Conservation (phyloP, 345 rosid species). For the Ceriops decandra region DNA sequence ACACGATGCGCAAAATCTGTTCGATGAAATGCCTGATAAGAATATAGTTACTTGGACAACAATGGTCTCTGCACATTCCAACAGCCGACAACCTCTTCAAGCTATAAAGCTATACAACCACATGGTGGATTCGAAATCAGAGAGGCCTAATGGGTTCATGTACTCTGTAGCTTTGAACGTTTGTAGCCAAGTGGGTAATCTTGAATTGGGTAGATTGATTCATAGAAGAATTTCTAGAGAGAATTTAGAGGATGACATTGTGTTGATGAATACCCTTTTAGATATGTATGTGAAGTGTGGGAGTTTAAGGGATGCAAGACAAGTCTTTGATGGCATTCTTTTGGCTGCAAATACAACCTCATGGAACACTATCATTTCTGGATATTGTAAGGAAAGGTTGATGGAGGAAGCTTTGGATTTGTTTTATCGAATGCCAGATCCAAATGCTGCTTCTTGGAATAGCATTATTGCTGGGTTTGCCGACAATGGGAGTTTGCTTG, state of each 20-base stretch:
- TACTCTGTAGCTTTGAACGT: slow-evolving; percentile 65
- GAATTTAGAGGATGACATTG: slow-evolving; percentile 41
- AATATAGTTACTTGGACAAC: slow-evolving; percentile 68
- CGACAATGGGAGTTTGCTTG: slow-evolving; percentile 41
- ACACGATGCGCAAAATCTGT: slow-evolving; percentile 42
- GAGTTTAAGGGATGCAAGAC: slow-evolving; percentile 48
- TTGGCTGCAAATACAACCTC: slow-evolving; percentile 40
- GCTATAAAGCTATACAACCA: slow-evolving; percentile 39
- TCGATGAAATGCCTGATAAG: slow-evolving; percentile 56
- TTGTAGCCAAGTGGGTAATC: slow-evolving; percentile 53
- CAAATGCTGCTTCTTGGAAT: slow-evolving; percentile 63
- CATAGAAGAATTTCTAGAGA: slow-evolving; percentile 39
- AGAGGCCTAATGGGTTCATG: slow-evolving; percentile 51
- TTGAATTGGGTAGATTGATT: slow-evolving; percentile 47
- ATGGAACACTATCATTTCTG: slow-evolving; percentile 71
- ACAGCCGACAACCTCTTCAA: slow-evolving; percentile 36
- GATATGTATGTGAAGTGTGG: slow-evolving; percentile 75
- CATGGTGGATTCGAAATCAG: slow-evolving; percentile 41
- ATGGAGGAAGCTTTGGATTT: slow-evolving; percentile 52
- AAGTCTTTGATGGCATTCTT: slow-evolving; percentile 36
- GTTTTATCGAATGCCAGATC: slow-evolving; percentile 47
- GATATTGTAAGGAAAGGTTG: slow-evolving; percentile 57
- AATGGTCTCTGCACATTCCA: slow-evolving; percentile 48
- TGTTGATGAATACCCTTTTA: slow-evolving; percentile 62
- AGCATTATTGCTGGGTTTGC: slow-evolving; percentile 64